phyloP scores from a whole-genome alignment of 2,329 filamentous ascomycete genomes.

The Xylariales sp. region DNA sequence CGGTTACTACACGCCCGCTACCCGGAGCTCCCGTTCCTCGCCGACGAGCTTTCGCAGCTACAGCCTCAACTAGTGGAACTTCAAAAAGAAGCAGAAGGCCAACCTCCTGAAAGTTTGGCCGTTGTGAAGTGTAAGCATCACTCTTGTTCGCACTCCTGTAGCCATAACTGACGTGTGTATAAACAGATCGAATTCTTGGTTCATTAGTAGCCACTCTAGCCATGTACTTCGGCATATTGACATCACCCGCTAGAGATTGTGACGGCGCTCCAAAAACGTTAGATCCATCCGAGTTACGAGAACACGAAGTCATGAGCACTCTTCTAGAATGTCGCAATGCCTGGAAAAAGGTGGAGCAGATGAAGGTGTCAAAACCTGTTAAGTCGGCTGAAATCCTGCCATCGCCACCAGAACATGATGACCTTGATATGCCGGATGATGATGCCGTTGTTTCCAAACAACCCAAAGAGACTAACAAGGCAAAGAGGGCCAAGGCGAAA shows the following conservation, averaged over 20 bases:
- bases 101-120: constrained; percentile 64
- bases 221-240: constrained; percentile 95
- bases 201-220: constrained; percentile 88
- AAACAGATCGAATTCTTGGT: constrained; percentile 74
- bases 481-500: constrained; percentile 55
- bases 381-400: constrained; percentile 36
- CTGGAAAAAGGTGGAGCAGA: constrained; percentile 79
- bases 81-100: constrained; percentile 67
- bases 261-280: constrained; percentile 68
- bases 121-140: constrained; percentile 69
- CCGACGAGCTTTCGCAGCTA: constrained; percentile 81
- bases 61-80: constrained; percentile 72
- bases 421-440: constrained; percentile 51
- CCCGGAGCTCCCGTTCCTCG: constrained; percentile 89
- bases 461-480: constrained; percentile 45
- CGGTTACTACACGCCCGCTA: constrained; percentile 84
- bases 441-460: constrained; percentile 45
- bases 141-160: constrained; percentile 2
- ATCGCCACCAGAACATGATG: constrained; percentile 47
- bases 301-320: constrained; percentile 91
- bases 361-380: constrained; percentile 62
- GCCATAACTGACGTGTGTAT: constrained; percentile 6
- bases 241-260: constrained; percentile 76
- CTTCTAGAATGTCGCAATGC: constrained; percentile 82
- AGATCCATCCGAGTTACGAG: constrained; percentile 81